Percentiles rank a stretch among this genome's conserved stretches.
Evolutionary conservation across 805 yeast species (phyloP).

Genomic region (Spathaspora sp.): DNA sequence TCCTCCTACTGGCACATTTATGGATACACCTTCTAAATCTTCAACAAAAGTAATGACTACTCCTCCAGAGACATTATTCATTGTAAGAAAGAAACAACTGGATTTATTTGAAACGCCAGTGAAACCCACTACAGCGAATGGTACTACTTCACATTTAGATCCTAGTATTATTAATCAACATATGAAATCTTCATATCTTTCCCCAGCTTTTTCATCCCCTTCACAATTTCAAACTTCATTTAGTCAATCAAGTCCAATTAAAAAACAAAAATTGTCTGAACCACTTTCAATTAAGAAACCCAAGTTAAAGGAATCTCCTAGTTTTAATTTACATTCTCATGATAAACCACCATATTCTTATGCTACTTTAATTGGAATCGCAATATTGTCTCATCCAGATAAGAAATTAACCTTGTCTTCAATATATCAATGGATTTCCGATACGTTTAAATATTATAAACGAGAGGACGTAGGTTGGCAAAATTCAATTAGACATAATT

Average conservation of each 20-base stretch:
- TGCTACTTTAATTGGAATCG: constrained; percentile 91
- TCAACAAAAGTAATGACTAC: constrained; percentile 3
- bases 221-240: constrained; percentile 19
- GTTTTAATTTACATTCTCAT: constrained; percentile 47
- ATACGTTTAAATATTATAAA: constrained; percentile 77
- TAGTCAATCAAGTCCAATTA: constrained; percentile 3
- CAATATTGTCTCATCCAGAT: constrained; percentile 75
- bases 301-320: constrained; percentile 29
- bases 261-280: constrained; percentile 5
- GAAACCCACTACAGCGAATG: background rate
- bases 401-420: constrained; percentile 48
- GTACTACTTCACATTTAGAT: constrained; percentile 4
- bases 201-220: constrained; percentile 50
- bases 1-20: background rate
- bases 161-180: constrained; percentile 5
- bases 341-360: constrained; percentile 91
- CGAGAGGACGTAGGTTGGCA: constrained; percentile 95
- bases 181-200: constrained; percentile 14
- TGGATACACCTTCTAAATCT: constrained; percentile 7
- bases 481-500: constrained; percentile 91
- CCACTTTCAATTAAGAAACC: constrained; percentile 15
- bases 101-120: constrained; percentile 6
- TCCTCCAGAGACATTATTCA: constrained; percentile 6
- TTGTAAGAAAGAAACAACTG: background rate
- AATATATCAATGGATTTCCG: constrained; percentile 89